phyloP scores from a whole-genome alignment of 768 basidiomycete genomes.

The Tubosaeta brunneosetosa region DNA sequence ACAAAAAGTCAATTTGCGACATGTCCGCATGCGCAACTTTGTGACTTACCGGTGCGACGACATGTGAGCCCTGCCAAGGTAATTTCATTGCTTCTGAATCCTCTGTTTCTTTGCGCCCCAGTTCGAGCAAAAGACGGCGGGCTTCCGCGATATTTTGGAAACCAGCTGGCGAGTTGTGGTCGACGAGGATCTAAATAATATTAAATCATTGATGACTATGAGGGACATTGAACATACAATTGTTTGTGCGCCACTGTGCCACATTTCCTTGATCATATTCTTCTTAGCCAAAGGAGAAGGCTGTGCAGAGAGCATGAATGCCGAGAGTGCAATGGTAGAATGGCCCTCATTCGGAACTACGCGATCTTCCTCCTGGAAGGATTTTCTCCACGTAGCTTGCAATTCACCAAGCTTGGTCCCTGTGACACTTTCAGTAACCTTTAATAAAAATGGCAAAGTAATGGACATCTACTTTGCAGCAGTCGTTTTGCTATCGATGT shows the following conservation, averaged over 20 bases:
- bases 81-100: constrained; percentile 37
- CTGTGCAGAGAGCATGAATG: constrained; percentile 80
- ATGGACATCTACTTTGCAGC: constrained; percentile 42
- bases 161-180: constrained; percentile 71
- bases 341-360: constrained; percentile 40
- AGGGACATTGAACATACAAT: constrained; percentile 44
- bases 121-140: constrained; percentile 61
- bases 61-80: constrained; percentile 58
- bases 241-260: constrained; percentile 84
- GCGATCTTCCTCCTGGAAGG: constrained; percentile 46
- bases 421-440: constrained; percentile 27
- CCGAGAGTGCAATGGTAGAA: constrained; percentile 68
- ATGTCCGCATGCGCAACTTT: not conserved
- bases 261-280: constrained; percentile 75
- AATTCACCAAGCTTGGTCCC: constrained; percentile 46
- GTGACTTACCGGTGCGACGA: constrained; percentile 80
- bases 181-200: constrained; percentile 67
- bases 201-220: constrained; percentile 7
- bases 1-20: not conserved
- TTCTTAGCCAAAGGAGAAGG: constrained; percentile 57
- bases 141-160: constrained; percentile 79
- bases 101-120: constrained; percentile 57
- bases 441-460: not conserved
- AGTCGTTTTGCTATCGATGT: constrained; percentile 62
- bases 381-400: constrained; percentile 51